A percentile compares a stretch with the other conserved stretches of the same genome.
These are phyloP conservation scores for Pichia cabralensis DNA, from an alignment of 805 yeast species.

Conservation along the genomic window DNA sequence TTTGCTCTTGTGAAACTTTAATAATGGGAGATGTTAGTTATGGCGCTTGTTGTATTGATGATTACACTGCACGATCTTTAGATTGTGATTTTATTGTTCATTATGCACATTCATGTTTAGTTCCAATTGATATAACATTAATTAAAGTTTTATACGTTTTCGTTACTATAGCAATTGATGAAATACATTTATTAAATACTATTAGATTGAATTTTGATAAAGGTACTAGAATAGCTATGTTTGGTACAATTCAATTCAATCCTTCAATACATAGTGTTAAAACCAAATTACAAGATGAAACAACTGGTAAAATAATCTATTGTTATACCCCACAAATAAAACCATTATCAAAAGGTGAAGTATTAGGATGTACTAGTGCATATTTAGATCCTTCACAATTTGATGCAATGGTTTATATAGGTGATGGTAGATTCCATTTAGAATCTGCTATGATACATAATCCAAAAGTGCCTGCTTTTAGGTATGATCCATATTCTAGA, in stretches of 20 bases:
- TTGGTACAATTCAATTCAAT: slow-evolving; percentile 95
- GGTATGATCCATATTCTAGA: slow-evolving; percentile 92
- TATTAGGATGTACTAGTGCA: slow-evolving; percentile 92
- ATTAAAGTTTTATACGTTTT: slow-evolving; percentile 92
- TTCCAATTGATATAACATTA: slow-evolving; percentile 84
- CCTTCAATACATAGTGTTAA: slow-evolving; percentile 81
- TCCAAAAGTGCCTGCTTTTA: slow-evolving; percentile 82
- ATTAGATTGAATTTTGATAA: slow-evolving; percentile 54
- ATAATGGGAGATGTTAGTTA: slow-evolving; percentile 99
- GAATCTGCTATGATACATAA: slow-evolving; percentile 97
- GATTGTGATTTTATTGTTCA: slow-evolving; percentile 94
- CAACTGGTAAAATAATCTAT: slow-evolving; percentile 35
- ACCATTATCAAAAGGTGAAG: slow-evolving; percentile 94
- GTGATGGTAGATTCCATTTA: slow-evolving; percentile 93
- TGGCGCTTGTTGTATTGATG: slow-evolving; percentile 98
- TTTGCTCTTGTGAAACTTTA: slow-evolving; percentile 75
- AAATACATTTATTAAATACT: slow-evolving; percentile 69
- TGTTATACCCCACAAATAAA: slow-evolving; percentile 81
- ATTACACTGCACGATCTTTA: slow-evolving; percentile 83
- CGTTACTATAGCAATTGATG: slow-evolving; percentile 87
- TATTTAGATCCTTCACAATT: slow-evolving; percentile 52
- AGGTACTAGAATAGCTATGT: slow-evolving; percentile 67
- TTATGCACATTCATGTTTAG: slow-evolving; percentile 95
- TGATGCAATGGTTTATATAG: slow-evolving; percentile 81
- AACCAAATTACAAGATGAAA: slow-evolving; percentile 40